phyloP scores from a whole-genome alignment of 75 land plant genomes.

The Isoetes taiwanensis region DNA sequence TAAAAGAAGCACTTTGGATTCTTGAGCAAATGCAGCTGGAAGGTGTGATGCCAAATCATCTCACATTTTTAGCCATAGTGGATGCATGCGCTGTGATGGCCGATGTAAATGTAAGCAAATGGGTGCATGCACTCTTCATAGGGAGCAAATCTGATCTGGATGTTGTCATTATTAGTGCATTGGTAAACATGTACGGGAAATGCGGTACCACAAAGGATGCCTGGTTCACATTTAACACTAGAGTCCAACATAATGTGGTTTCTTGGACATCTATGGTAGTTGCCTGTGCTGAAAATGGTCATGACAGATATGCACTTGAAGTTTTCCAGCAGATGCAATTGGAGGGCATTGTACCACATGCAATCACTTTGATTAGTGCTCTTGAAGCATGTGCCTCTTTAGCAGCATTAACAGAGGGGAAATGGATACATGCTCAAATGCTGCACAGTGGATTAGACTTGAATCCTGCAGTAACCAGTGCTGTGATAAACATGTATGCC shows the following conservation, averaged over 20 bases:
- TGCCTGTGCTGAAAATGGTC: constrained; percentile 7
- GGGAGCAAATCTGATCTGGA: neutral
- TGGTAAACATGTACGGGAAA: constrained; percentile 11
- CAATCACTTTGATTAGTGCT: neutral
- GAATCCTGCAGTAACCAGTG: neutral
- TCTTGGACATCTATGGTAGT: constrained; percentile 17
- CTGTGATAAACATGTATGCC: constrained; percentile 6
- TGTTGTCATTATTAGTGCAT: constrained; percentile 2
- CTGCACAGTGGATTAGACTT: neutral
- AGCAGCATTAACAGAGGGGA: neutral
- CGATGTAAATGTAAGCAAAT: too few species aligned
- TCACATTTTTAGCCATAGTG: constrained; percentile 6
- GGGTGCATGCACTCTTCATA: constrained; percentile 2
- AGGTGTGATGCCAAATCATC: constrained; percentile 2
- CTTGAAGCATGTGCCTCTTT: constrained; percentile 1
- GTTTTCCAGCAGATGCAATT: neutral
- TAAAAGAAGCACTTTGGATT: constrained; percentile 1
- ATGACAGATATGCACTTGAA: neutral
- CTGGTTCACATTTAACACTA: constrained; percentile 8
- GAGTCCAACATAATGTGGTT: constrained; percentile 2
- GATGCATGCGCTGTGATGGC: constrained; percentile 12
- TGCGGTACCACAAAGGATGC: constrained; percentile 8
- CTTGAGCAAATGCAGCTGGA: constrained; percentile 6
- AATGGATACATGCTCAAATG: neutral
- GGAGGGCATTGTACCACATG: neutral